Conservation (phyloP, 2,329 filamentous ascomycete species). For the Hypoxylon sp. region DNA sequence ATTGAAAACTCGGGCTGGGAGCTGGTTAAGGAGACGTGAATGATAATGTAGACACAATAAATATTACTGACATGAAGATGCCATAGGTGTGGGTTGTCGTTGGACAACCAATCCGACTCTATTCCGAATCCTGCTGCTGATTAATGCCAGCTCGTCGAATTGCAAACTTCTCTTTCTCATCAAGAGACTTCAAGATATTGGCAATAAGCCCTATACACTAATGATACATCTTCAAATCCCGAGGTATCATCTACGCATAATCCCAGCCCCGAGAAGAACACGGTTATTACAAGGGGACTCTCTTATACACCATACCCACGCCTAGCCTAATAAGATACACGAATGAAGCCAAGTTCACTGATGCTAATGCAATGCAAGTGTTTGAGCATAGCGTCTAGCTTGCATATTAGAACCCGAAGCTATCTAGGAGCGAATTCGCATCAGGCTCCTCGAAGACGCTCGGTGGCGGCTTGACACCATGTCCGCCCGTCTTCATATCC, state of each 20-base stretch:
- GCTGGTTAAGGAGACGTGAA: background rate
- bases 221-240: constrained; percentile 18
- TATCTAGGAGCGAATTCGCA: constrained; percentile 87
- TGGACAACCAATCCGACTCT: constrained; percentile 7
- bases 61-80: background rate
- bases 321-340: constrained; percentile 24
- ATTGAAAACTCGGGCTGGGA: background rate
- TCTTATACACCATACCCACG: constrained; percentile 11
- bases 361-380: constrained; percentile 7
- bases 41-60: background rate
- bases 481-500: constrained; percentile 60
- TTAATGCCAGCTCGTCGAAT: constrained; percentile 8
- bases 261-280: background rate
- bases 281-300: background rate
- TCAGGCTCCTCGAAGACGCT: constrained; percentile 95
- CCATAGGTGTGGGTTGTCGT: too few species aligned
- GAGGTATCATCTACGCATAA: constrained; percentile 11
- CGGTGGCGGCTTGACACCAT: constrained; percentile 69
- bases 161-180: background rate
- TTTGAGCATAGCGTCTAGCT: background rate
- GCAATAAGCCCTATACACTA: constrained; percentile 5
- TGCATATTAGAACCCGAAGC: constrained; percentile 78
- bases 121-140: constrained; percentile 4
- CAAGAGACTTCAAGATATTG: background rate
- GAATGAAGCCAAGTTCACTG: background rate